Conservation (phyloP, 176 grass and related monocot genomes). For the Eragrostis nindensis region DNA sequence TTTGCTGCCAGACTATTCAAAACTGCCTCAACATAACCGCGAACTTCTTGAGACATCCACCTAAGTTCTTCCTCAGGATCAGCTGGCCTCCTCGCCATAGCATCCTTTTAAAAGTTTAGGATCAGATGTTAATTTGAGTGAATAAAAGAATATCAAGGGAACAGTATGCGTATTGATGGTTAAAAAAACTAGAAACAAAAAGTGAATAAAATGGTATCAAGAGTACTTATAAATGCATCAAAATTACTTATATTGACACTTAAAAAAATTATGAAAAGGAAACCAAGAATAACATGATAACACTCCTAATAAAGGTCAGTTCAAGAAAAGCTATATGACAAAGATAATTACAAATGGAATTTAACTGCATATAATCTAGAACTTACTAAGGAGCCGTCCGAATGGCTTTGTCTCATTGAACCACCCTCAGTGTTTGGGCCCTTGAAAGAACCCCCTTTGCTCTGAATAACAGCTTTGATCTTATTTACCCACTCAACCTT, state of each 20-base stretch:
- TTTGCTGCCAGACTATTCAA: slow-evolving; percentile 97
- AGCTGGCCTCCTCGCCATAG: slow-evolving; percentile 77
- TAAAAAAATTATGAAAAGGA: slow-evolving; percentile 7
- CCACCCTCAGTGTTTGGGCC: slow-evolving; percentile 70
- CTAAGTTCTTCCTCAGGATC: slow-evolving; percentile 98
- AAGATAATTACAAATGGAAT: slow-evolving; percentile 1
- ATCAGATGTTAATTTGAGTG: slow-evolving; percentile 41
- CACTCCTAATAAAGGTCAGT: neutral
- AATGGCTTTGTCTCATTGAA: slow-evolving; percentile 71
- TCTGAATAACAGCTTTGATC: slow-evolving; percentile 78
- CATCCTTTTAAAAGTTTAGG: slow-evolving; percentile 50
- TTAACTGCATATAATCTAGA: slow-evolving; percentile 20
- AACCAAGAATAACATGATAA: slow-evolving; percentile 8
- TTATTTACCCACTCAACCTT: slow-evolving; percentile 96
- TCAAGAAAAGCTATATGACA: neutral
- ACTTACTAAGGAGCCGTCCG: slow-evolving; percentile 88
- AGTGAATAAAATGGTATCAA: neutral
- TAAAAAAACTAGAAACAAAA: no score
- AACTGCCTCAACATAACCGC: slow-evolving; percentile 96
- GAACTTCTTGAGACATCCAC: slow-evolving; percentile 99
- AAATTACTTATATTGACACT: slow-evolving; percentile 9
- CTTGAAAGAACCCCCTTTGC: slow-evolving; percentile 66
- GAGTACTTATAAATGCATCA: neutral
- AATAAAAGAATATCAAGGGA: neutral
- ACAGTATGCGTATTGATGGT: no score